A percentile compares a stretch with the other conserved stretches of the same genome.
These are phyloP conservation scores for Euphorbia neoarborescens DNA, from an alignment of 441 rosid species.

Conservation along the genomic window DNA sequence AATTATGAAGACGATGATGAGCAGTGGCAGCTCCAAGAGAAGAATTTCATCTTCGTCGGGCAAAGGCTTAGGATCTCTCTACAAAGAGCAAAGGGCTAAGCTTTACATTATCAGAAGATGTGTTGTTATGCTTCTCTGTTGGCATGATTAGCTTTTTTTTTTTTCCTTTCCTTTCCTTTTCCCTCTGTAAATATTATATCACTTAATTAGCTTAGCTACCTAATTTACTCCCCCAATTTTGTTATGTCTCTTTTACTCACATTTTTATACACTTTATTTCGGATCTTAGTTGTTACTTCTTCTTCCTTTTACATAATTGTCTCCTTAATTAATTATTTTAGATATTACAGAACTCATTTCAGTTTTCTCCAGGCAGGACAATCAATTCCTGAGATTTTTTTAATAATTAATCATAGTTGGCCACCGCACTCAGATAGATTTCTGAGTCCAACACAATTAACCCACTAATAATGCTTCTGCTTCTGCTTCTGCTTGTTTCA, in stretches of 20 bases:
- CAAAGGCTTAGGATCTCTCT: constrained; percentile 64
- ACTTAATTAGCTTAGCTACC: background rate
- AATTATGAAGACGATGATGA: constrained; percentile 53
- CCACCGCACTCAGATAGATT: too few relatives aligned
- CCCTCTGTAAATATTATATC: background rate
- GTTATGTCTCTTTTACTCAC: too few relatives aligned
- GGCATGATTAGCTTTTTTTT: constrained; percentile 61
- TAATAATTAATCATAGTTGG: too few relatives aligned
- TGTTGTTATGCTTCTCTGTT: constrained; percentile 87
- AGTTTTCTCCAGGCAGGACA: too few relatives aligned
- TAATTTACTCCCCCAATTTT: too few relatives aligned
- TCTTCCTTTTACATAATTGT: background rate
- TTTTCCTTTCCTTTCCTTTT: too few relatives aligned
- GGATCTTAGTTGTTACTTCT: background rate
- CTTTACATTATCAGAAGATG: constrained; percentile 88
- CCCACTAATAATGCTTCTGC: background rate
- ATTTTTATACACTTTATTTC: background rate
- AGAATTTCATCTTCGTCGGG: constrained; percentile 63
- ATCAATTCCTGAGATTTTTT: too few relatives aligned
- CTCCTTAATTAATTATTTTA: too few relatives aligned
- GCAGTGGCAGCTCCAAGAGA: constrained; percentile 61
- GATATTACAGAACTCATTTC: too few relatives aligned
- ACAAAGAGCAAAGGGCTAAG: constrained; percentile 77
- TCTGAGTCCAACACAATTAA: background rate
- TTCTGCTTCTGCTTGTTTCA: too few relatives aligned